Percentiles rank a stretch among this genome's conserved stretches.
Conservation (phyloP, 1,284 basidiomycete genomes). For the Porphyrellus sp. region DNA sequence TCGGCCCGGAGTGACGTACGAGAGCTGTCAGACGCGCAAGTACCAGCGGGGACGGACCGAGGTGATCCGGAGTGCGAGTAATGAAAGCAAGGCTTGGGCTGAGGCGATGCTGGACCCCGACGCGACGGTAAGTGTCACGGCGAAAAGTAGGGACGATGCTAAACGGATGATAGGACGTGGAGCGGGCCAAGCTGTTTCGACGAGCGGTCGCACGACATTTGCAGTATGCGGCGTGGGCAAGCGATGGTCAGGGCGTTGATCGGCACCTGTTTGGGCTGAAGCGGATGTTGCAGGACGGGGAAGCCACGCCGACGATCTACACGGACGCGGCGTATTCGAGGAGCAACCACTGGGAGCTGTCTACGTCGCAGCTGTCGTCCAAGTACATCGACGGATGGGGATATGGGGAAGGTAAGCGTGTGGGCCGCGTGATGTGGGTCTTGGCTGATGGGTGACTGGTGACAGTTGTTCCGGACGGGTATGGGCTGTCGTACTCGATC, state of each 20-base stretch:
- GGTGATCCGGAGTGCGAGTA: constrained; percentile 85
- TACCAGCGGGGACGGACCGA: constrained; percentile 92
- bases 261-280: constrained; percentile 94
- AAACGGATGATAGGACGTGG: constrained; percentile 45
- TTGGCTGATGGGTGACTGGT: constrained; percentile 4
- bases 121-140: constrained; percentile 43
- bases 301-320: constrained; percentile 78
- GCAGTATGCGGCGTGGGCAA: constrained; percentile 86
- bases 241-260: constrained; percentile 94
- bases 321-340: constrained; percentile 70
- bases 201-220: constrained; percentile 81
- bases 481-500: constrained; percentile 91
- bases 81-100: constrained; percentile 83
- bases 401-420: constrained; percentile 82
- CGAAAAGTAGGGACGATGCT: not conserved
- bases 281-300: constrained; percentile 75
- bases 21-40: constrained; percentile 92
- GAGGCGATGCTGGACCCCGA: constrained; percentile 80
- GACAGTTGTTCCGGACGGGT: constrained; percentile 84
- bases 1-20: constrained; percentile 85
- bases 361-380: constrained; percentile 85
- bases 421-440: not conserved
- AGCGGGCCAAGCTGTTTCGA: constrained; percentile 72
- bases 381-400: constrained; percentile 93
- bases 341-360: constrained; percentile 88